Percentiles rank a stretch among this genome's conserved stretches.
phyloP scores from a whole-genome alignment of 179 eudicot genomes.

The Nepenthes alata region DNA sequence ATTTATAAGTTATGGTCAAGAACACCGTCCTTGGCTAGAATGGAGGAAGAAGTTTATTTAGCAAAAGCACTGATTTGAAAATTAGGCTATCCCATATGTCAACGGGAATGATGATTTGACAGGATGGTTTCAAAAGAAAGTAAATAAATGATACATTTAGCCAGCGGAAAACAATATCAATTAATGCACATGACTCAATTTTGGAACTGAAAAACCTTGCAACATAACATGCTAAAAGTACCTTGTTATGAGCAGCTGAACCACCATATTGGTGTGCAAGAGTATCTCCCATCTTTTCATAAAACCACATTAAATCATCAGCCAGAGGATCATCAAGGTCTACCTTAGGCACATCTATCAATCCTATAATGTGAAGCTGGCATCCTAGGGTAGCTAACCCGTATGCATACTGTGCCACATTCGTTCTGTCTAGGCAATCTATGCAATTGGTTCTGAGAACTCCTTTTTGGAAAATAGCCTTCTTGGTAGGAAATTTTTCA shows the following conservation, averaged over 20 bases:
- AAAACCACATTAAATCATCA: conserved; percentile 55
- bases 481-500: conserved; percentile 24
- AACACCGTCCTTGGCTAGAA: too few species aligned
- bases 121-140: too few species aligned
- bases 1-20: too few species aligned
- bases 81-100: too few species aligned
- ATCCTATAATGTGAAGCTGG: conserved; percentile 59
- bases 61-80: too few species aligned
- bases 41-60: too few species aligned
- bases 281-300: conserved; percentile 93
- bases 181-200: too few species aligned
- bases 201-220: too few species aligned
- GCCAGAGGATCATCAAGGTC: conserved; percentile 68
- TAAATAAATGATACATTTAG: too few species aligned
- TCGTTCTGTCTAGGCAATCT: conserved; percentile 89
- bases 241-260: conserved; percentile 95
- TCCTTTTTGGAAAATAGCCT: conserved; percentile 54
- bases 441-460: conserved; percentile 87
- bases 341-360: conserved; percentile 35
- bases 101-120: too few species aligned
- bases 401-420: conserved; percentile 87
- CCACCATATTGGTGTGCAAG: conserved; percentile 95
- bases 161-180: too few species aligned
- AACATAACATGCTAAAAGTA: conserved; percentile 11
- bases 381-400: conserved; percentile 76